Percentiles rank a stretch among this genome's conserved stretches.
Conservation (phyloP, 1,139 yeast species). For the Scheffersomyces illinoinensis region DNA sequence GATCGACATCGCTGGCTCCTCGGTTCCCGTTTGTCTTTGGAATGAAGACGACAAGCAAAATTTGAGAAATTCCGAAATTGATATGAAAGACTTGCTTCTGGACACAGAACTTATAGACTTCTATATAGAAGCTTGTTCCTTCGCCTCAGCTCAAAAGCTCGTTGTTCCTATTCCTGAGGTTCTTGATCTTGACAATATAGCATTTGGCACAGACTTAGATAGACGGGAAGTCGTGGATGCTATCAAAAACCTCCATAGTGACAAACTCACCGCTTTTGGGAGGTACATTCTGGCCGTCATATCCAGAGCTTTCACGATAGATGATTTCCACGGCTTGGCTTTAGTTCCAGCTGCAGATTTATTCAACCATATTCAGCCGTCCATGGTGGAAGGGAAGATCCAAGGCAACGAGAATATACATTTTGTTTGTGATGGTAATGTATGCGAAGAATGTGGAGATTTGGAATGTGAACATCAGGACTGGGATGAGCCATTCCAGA, state of each 20-base stretch:
- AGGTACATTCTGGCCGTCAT: slow-evolving; percentile 59
- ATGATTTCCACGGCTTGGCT: slow-evolving; percentile 69
- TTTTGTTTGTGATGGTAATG: slow-evolving; percentile 71
- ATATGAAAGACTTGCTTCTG: slow-evolving; percentile 62
- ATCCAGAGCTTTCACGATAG: slow-evolving; percentile 80
- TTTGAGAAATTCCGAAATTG: slow-evolving; percentile 68
- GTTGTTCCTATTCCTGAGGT: slow-evolving; percentile 41
- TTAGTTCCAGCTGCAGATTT: slow-evolving; percentile 91
- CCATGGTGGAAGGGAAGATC: slow-evolving; percentile 12
- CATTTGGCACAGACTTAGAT: slow-evolving; percentile 6
- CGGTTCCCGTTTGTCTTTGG: slow-evolving; percentile 73
- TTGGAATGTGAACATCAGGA: slow-evolving; percentile 52
- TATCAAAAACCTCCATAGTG: slow-evolving; percentile 9
- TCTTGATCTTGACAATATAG: slow-evolving; percentile 18
- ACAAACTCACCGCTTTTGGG: slow-evolving; percentile 45
- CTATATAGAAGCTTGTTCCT: slow-evolving; percentile 50
- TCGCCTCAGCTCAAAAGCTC: slow-evolving; percentile 39
- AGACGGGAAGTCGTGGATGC: slow-evolving; percentile 8
- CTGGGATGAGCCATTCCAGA: slow-evolving; percentile 16
- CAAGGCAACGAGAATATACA: slow-evolving; percentile 60
- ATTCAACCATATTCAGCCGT: slow-evolving; percentile 67
- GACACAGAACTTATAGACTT: slow-evolving; percentile 56
- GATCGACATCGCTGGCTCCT: slow-evolving; percentile 40
- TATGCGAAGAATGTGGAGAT: slow-evolving; percentile 75
- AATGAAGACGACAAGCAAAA: slow-evolving; percentile 43